phyloP scores from a whole-genome alignment of 176 grass and related monocot genomes.

The Luzula sylvatica region DNA sequence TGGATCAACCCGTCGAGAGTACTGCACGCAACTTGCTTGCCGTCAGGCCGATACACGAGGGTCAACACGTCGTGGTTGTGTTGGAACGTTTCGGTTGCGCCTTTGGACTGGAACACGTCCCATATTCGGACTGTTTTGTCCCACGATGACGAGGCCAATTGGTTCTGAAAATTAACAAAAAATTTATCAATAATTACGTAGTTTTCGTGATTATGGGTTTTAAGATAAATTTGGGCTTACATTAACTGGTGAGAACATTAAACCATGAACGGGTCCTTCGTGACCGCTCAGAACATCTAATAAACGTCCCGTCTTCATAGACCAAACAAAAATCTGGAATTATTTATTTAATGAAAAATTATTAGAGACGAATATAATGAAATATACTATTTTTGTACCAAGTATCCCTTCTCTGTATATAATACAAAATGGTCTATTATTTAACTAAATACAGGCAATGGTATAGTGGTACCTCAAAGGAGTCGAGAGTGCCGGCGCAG shows the following conservation, averaged over 20 bases:
- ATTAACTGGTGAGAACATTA: slow-evolving; percentile 93
- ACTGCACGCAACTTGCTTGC: slow-evolving; percentile 83
- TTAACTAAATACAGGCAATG: too few species aligned
- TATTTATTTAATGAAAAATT: slow-evolving; percentile 1
- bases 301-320: slow-evolving; percentile 98
- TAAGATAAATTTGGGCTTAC: slow-evolving; percentile 34
- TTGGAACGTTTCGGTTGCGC: slow-evolving; percentile 79
- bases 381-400: neutral
- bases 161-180: slow-evolving; percentile 42
- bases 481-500: slow-evolving; percentile 97
- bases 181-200: too few species aligned
- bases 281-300: slow-evolving; percentile 92
- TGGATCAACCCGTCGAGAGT: slow-evolving; percentile 89
- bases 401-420: neutral
- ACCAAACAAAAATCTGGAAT: slow-evolving; percentile 96
- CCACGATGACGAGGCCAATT: slow-evolving; percentile 94
- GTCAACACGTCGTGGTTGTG: slow-evolving; percentile 96
- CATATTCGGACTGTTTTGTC: slow-evolving; percentile 90
- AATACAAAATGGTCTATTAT: neutral
- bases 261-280: slow-evolving; percentile 81
- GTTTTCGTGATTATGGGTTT: neutral
- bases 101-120: slow-evolving; percentile 96
- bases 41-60: slow-evolving; percentile 81
- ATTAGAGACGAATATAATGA: neutral
- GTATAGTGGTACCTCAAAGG: slow-evolving; percentile 71